A percentile compares a stretch with the other conserved stretches of the same genome.
phyloP scores from a whole-genome alignment of 805 yeast genomes.

The Blastobotrys parvus region DNA sequence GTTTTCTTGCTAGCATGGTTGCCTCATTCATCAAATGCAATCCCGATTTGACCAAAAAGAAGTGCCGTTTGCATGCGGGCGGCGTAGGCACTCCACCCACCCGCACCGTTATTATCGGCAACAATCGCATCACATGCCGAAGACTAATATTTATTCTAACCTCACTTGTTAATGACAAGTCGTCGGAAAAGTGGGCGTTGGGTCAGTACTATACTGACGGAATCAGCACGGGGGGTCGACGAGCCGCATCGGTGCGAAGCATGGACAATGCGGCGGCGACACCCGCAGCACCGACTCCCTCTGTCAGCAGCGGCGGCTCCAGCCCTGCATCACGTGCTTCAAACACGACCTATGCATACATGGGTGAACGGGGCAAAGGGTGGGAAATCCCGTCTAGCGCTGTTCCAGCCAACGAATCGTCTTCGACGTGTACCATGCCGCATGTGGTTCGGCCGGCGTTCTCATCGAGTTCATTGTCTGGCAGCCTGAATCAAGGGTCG shows the following conservation, averaged over 20 bases:
- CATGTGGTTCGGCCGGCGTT: conserved; percentile 18
- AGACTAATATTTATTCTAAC: conserved; percentile 16
- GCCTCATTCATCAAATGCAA: conserved; percentile 10
- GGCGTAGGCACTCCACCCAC: conserved; percentile 1
- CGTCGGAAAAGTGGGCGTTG: conserved; percentile 3
- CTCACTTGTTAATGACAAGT: conserved; percentile 12
- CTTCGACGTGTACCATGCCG: conserved; percentile 17
- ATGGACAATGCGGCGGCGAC: not conserved
- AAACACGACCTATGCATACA: not conserved
- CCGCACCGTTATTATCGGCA: conserved; percentile 16
- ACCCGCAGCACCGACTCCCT: not conserved
- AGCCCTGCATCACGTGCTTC: not conserved
- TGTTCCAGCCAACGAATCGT: conserved; percentile 7
- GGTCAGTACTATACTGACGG: not conserved
- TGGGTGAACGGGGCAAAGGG: conserved; percentile 9
- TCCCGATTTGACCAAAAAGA: not conserved
- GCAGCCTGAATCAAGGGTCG: conserved; percentile 8
- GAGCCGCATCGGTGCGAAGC: not conserved
- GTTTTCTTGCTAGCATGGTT: conserved; percentile 9
- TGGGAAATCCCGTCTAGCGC: conserved; percentile 16
- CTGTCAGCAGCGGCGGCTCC: not conserved
- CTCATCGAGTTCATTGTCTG: conserved; percentile 17
- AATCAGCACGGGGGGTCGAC: not conserved
- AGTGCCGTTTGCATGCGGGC: not conserved
- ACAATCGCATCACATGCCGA: conserved; percentile 16